Evolutionary conservation across 805 yeast species (phyloP).

Genomic region (Pichia thaimueangensis): DNA sequence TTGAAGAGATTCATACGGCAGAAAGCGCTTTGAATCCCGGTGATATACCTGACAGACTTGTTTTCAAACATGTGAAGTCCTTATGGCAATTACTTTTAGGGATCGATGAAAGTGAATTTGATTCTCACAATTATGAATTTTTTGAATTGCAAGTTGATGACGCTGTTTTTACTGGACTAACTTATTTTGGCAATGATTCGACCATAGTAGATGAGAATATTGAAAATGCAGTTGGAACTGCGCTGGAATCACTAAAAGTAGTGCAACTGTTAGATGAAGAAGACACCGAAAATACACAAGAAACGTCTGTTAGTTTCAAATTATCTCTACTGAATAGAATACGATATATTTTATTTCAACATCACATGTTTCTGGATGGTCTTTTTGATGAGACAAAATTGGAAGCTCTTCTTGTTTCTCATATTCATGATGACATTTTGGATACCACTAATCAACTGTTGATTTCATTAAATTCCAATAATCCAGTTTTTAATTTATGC

Average conservation of each 20-base stretch:
- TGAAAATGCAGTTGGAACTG: slow-evolving; percentile 6
- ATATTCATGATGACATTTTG: not conserved
- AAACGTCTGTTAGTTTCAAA: slow-evolving; percentile 8
- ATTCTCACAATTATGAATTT: slow-evolving; percentile 14
- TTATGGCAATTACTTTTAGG: slow-evolving; percentile 25
- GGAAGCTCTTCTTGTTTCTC: not conserved
- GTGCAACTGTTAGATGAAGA: slow-evolving; percentile 6
- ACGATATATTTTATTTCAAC: slow-evolving; percentile 4
- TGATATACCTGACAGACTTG: slow-evolving; percentile 5
- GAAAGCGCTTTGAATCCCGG: slow-evolving; percentile 4
- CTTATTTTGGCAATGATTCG: slow-evolving; percentile 2
- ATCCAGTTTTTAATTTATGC: not conserved
- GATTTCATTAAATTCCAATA: slow-evolving; percentile 2
- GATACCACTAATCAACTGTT: not conserved
- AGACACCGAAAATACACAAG: not conserved
- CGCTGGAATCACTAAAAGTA: slow-evolving; percentile 1
- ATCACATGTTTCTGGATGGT: slow-evolving; percentile 4
- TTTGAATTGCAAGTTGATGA: slow-evolving; percentile 13
- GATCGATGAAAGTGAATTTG: slow-evolving; percentile 18
- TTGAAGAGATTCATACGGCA: slow-evolving; percentile 13
- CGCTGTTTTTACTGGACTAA: not conserved
- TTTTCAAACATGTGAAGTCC: slow-evolving; percentile 15
- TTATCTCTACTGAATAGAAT: slow-evolving; percentile 8
- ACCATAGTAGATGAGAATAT: not conserved
- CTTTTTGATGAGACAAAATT: slow-evolving; percentile 1